These are phyloP conservation scores for Hymenoscyphus albidus DNA, from an alignment of 2,329 filamentous ascomycete genomes.

Conservation along the genomic window DNA sequence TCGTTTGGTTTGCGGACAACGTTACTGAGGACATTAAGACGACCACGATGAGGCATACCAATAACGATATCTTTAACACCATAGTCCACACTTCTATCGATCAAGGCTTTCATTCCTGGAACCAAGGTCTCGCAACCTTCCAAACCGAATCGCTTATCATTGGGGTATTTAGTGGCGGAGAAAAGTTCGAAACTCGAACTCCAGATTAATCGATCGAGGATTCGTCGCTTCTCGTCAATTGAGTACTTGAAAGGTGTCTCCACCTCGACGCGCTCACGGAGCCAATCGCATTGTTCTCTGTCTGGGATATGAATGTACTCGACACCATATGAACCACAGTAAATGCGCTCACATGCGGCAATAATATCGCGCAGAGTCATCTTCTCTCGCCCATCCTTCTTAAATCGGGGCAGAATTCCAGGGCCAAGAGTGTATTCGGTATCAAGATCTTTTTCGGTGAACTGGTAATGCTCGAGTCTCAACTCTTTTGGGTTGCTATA, in stretches of 20 bases:
- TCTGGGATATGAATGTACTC: constrained; percentile 99
- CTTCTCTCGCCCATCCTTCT: constrained; percentile 81
- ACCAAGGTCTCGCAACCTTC: constrained; percentile 97
- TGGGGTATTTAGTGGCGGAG: constrained; percentile 95
- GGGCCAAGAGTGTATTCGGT: constrained; percentile 88
- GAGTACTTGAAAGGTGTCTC: constrained; percentile 96
- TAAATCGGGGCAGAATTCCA: constrained; percentile 92
- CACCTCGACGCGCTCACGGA: constrained; percentile 90
- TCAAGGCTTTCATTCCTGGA: constrained; percentile 98
- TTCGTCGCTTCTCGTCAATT: constrained; percentile 95
- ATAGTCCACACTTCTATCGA: constrained; percentile 96
- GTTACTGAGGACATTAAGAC: constrained; percentile 96
- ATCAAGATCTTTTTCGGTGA: constrained; percentile 90
- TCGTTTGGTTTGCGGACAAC: constrained; percentile 99
- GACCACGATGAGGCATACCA: constrained; percentile 98
- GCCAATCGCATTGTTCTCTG: constrained; percentile 96
- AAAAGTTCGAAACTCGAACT: constrained; percentile 96
- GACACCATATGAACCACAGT: constrained; percentile 94
- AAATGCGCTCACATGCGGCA: constrained; percentile 86
- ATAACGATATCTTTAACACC: constrained; percentile 99
- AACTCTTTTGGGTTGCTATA: constrained; percentile 90
- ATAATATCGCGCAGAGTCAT: constrained; percentile 97
- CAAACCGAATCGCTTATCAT: constrained; percentile 98
- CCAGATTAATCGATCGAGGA: constrained; percentile 97
- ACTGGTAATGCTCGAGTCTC: constrained; percentile 88